Conservation (phyloP, 2,329 filamentous ascomycete genomes). For the Scedosporium aurantiacum region DNA sequence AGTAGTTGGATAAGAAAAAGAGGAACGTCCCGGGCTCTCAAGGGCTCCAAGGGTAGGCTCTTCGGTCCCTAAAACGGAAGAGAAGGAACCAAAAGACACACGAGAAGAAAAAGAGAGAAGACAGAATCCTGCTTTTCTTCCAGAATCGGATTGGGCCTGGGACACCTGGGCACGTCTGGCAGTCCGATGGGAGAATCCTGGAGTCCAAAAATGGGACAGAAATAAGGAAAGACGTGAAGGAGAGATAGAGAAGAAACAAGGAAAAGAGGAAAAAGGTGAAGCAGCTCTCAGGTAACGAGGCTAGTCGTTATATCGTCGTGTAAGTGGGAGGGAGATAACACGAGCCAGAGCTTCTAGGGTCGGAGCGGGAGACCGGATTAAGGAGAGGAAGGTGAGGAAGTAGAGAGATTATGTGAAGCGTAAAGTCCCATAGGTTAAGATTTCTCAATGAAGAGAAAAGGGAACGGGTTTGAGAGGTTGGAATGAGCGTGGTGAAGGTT, state of each 20-base stretch:
- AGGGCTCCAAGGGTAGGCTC: constrained; percentile 12
- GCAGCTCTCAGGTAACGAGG: neutral
- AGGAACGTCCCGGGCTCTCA: constrained; percentile 10
- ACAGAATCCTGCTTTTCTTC: constrained; percentile 6
- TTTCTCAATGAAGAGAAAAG: constrained; percentile 1
- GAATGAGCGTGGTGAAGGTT: constrained; percentile 5
- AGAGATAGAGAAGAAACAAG: neutral
- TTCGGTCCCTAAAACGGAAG: constrained; percentile 2
- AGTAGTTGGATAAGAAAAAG: neutral
- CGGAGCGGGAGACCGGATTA: neutral
- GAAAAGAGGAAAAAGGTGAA: constrained; percentile 3
- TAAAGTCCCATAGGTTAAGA: neutral
- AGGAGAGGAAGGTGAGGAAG: constrained; percentile 2
- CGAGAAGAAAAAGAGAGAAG: constrained; percentile 9
- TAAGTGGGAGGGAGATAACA: neutral
- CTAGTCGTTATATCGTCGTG: neutral
- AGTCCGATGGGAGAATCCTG: neutral
- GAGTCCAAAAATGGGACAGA: neutral
- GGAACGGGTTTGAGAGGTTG: neutral
- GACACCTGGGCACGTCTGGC: neutral
- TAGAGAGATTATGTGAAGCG: neutral
- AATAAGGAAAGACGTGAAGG: neutral
- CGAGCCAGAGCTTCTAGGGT: neutral
- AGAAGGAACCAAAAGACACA: constrained; percentile 8
- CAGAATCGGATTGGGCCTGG: neutral